phyloP scores from a whole-genome alignment of 78 protist genomes.

The Dictyostelium capitatum region DNA sequence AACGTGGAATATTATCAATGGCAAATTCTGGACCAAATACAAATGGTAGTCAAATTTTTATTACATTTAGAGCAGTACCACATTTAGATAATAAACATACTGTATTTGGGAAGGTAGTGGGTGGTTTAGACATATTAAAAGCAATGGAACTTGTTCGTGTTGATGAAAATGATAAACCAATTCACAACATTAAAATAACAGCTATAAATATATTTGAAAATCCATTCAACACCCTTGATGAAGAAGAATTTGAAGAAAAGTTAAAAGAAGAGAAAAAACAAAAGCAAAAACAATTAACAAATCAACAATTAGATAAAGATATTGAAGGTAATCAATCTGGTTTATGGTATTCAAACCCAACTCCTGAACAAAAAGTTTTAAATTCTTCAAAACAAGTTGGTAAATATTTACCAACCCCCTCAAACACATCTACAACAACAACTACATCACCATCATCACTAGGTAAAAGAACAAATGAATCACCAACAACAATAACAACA shows the following conservation, averaged over 20 bases:
- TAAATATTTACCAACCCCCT: constrained; percentile 40
- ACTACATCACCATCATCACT: background rate
- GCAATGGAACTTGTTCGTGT: constrained; percentile 78
- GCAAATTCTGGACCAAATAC: constrained; percentile 91
- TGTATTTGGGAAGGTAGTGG: constrained; percentile 87
- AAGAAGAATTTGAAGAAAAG: constrained; percentile 56
- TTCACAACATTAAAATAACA: constrained; percentile 24
- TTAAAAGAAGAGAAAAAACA: constrained; percentile 36
- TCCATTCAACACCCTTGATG: constrained; percentile 70
- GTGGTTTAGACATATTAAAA: constrained; percentile 83
- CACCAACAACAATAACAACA: background rate
- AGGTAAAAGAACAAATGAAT: constrained; percentile 4
- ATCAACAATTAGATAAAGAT: background rate
- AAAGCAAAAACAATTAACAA: background rate
- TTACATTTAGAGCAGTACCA: constrained; percentile 75
- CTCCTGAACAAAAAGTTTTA: background rate
- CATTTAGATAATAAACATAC: constrained; percentile 91
- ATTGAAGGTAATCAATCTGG: constrained; percentile 49
- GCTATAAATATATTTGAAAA: constrained; percentile 36
- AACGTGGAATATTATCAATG: constrained; percentile 90
- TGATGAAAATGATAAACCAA: constrained; percentile 36
- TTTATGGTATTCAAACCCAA: constrained; percentile 83
- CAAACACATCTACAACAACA: background rate
- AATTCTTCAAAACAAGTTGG: constrained; percentile 39
- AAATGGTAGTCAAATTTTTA: constrained; percentile 88